phyloP scores from a whole-genome alignment of 1,284 basidiomycete species.

The Blastosporella zonata region DNA sequence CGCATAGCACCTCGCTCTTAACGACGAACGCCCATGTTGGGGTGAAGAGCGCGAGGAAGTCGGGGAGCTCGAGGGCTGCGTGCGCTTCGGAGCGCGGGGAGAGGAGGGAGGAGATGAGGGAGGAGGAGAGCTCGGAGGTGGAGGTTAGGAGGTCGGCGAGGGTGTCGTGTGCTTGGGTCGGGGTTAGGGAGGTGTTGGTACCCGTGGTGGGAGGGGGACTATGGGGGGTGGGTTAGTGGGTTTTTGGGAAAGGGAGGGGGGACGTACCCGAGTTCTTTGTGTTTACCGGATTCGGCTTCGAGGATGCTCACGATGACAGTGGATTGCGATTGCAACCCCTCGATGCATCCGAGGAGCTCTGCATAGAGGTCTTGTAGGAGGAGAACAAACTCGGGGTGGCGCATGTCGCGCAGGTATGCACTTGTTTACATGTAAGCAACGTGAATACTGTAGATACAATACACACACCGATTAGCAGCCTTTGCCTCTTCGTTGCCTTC shows the following conservation, averaged over 20 bases:
- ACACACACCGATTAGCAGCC: conserved; percentile 9
- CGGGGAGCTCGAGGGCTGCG: conserved; percentile 62
- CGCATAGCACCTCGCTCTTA: conserved; percentile 79
- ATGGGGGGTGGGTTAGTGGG: background rate
- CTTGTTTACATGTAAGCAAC: background rate
- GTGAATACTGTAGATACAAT: background rate
- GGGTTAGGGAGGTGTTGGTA: conserved; percentile 21
- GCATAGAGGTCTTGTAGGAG: conserved; percentile 64
- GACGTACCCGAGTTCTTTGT: conserved; percentile 26
- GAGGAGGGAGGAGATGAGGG: conserved; percentile 76
- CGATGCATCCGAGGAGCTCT: conserved; percentile 67
- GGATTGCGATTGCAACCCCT: conserved; percentile 69
- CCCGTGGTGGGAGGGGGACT: background rate
- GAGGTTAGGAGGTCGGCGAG: conserved; percentile 55
- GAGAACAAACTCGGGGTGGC: conserved; percentile 67
- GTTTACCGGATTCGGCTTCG: conserved; percentile 32
- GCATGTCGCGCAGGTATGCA: conserved; percentile 63
- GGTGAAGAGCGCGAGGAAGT: conserved; percentile 83
- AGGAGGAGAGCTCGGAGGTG: conserved; percentile 37
- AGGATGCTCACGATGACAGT: conserved; percentile 61
- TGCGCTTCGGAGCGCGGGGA: conserved; percentile 78
- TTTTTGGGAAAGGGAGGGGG: conserved; percentile 1
- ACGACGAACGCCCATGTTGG: conserved; percentile 90
- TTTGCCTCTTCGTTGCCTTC: conserved; percentile 34
- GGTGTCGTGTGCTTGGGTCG: conserved; percentile 52